Base-by-base conservation (phyloP, 805 yeast species). In the Yarrowia phangngaensis region DNA sequence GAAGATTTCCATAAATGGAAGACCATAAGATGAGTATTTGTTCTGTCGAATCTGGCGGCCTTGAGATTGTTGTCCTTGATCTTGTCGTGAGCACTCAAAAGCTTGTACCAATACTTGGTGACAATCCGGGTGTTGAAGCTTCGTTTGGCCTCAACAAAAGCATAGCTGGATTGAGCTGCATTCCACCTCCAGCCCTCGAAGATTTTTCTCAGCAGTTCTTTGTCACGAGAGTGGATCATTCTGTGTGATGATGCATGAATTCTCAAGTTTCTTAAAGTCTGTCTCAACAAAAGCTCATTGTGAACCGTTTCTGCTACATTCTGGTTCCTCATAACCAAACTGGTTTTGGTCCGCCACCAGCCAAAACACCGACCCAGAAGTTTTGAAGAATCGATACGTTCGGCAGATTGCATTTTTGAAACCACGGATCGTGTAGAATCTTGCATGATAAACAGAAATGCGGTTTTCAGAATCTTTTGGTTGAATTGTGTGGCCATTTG, bases 151-250 rank as follows among this genome's bases (percentile, higher is more conserved):
- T 38, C 24, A 20, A 19, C 17, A 24, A 8, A 38, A 3, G 26
- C 45, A 6, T 13, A 24, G 5, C 16, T 9, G 11, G 45, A 17
- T 19, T 27, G 29, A 12, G 45, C 45, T 13, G 45, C 45, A 13
- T 38, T 38, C 45, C 45, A 38, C 12, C 45, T 38, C 45, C 45
- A 38, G 8, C 32, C 32, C 4, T 26, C 32, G 14, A 14, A 13
- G 3, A 38, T 24, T 7, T 27, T 38, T 11, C 9, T 27, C 16
- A n/a, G 16, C 9, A 13, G 26, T 14, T 38, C 16, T 8, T 11
- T 17, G 30, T 35, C 30, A n/a, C 43, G 43, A 7, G 16, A 7
- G 4, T 24, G 23, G 5, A 24, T 14, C n/a, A 35, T 15, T 13
- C 13, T 24, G n/a, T 16, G 4, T 4, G 30, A 6, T 3, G 43